Base-by-base conservation (phyloP, 139 green algal genomes). In the Pleodorina starrii region DNA sequence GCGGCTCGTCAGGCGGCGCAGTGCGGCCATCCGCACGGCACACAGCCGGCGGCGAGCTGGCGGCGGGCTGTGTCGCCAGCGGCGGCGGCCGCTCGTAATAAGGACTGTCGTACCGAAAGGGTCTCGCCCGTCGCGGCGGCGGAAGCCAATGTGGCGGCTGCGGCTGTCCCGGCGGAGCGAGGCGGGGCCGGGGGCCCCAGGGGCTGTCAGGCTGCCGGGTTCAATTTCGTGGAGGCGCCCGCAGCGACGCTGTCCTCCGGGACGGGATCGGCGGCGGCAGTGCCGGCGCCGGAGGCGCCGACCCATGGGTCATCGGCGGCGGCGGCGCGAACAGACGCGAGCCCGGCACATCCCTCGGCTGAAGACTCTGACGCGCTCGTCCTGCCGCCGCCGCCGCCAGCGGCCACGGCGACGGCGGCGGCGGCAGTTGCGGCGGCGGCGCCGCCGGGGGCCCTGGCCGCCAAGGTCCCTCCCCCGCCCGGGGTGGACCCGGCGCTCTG, bases 401-500 rank as follows among this genome's bases (percentile, higher is more conserved):
- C 19, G 79, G 7, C 0, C 11, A 42, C 25, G 4, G 43, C 44
- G 48, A 36, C 17, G 29, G 9, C 51, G 44, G 38, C 6, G 21
- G 69, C 42, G 43, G 51, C 59, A 4, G 54, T 36, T 7, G 10
- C n/a, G 42, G 74, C 25, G 40, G 40, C 5, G 23, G 19, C 9
- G 60, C 27, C 36, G 44, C 63, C 25, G 60, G 25, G 17, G 23
- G 19, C 6, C 44, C 44, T 79, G 16, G 16, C 51, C 50, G 35
- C 77, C 1, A 21, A 43, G 36, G 25, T 54, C 19, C 79, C 59
- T 32, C 54, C 79, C 0, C 79, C 79, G 3, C 38, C 59, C 5
- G 79, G 79, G 0, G 59, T 86, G 25, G 42, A 86, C 29, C 21
- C 79, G 0, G 80, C 59, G 38, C 80, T 87, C 42, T 87, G 80